Conservation (phyloP, 345 rosid species). For the Salix koriyanagi region DNA sequence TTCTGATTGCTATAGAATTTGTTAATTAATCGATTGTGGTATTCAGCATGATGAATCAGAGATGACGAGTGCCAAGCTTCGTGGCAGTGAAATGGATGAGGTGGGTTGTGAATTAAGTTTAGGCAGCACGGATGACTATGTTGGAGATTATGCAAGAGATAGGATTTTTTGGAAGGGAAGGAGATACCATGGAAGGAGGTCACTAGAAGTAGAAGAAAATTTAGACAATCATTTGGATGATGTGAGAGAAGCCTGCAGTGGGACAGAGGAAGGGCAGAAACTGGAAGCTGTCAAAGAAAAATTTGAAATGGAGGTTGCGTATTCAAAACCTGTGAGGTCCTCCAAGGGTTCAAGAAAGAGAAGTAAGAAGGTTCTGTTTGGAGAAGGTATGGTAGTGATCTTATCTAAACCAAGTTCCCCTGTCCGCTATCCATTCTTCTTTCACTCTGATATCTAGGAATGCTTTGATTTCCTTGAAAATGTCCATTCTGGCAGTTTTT, state of each 20-base stretch:
- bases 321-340: conserved; percentile 30
- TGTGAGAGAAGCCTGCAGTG: conserved; percentile 77
- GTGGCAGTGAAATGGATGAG: conserved; percentile 54
- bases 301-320: conserved; percentile 31
- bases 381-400: conserved; percentile 51
- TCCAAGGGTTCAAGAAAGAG: conserved; percentile 23
- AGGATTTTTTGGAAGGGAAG: conserved; percentile 42
- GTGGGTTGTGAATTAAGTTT: conserved; percentile 64
- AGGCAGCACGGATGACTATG: conserved; percentile 71
- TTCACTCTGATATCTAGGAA: background rate
- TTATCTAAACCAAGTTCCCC: background rate
- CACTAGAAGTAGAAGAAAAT: conserved; percentile 39
- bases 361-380: conserved; percentile 41
- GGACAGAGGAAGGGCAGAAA: conserved; percentile 68
- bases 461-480: background rate
- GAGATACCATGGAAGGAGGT: conserved; percentile 40
- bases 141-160: conserved; percentile 41
- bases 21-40: conserved; percentile 25
- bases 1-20: background rate
- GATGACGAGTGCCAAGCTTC: conserved; percentile 60
- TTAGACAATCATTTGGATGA: conserved; percentile 56
- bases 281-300: conserved; percentile 40
- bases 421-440: background rate
- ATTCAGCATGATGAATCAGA: conserved; percentile 59
- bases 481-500: background rate